phyloP scores from a whole-genome alignment of 148 eudicot species.

The Vaccinium vitisidaea region DNA sequence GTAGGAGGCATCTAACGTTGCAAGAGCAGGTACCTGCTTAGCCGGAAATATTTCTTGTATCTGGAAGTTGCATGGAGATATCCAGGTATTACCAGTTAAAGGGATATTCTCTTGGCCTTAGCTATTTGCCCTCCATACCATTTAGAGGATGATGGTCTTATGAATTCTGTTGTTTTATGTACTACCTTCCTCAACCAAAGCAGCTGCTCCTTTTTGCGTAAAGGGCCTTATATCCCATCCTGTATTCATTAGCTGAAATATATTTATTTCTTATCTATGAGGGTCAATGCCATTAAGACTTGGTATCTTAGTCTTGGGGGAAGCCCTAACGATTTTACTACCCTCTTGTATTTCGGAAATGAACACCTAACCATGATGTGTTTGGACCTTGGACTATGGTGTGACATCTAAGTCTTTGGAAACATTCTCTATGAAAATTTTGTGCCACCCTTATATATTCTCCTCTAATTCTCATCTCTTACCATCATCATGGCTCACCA shows the following conservation, averaged over 20 bases:
- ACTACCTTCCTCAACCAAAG: neutral
- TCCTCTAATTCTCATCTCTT: neutral
- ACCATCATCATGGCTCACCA: neutral
- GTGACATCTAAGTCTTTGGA: neutral
- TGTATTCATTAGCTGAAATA: neutral
- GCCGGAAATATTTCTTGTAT: slow-evolving; percentile 71
- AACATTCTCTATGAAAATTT: neutral
- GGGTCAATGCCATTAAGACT: slow-evolving; percentile 12
- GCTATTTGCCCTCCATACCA: neutral
- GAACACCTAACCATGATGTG: neutral
- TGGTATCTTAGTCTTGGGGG: neutral
- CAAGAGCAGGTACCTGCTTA: slow-evolving; percentile 42
- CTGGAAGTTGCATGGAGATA: slow-evolving; percentile 95
- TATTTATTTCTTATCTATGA: neutral
- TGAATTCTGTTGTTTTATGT: neutral
- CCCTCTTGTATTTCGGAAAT: neutral
- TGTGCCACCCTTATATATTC: neutral
- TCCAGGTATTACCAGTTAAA: slow-evolving; percentile 51
- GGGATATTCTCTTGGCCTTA: neutral
- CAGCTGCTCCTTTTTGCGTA: slow-evolving; percentile 7
- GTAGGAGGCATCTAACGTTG: slow-evolving; percentile 81
- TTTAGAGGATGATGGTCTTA: neutral
- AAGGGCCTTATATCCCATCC: neutral
- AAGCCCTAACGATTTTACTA: neutral
- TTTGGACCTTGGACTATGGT: neutral